These are phyloP conservation scores for Nakazawaea molendinolei DNA, from an alignment of 805 yeast genomes.

Conservation along the genomic window DNA sequence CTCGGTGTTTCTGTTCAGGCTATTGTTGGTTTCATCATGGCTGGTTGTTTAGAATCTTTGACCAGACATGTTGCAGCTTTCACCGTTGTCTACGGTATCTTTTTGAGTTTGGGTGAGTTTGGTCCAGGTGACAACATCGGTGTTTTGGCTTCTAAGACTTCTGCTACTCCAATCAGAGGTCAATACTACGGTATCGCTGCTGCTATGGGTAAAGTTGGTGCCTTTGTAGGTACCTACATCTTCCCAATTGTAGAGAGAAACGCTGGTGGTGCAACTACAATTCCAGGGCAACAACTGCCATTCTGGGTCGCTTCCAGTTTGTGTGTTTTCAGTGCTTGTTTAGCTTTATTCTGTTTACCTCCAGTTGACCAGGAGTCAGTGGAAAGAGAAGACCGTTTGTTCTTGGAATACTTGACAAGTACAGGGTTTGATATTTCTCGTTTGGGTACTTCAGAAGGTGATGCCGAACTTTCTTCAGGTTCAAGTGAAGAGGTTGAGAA, in stretches of 20 bases:
- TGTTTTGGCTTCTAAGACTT: constrained; percentile 76
- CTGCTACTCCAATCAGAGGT: constrained; percentile 85
- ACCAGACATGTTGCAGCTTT: constrained; percentile 65
- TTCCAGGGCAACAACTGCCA: constrained; percentile 63
- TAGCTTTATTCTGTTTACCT: constrained; percentile 71
- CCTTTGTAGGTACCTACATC: constrained; percentile 82
- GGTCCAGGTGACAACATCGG: constrained; percentile 95
- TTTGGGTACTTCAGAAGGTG: constrained; percentile 32
- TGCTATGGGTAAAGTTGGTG: constrained; percentile 88
- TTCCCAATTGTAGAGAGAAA: constrained; percentile 73
- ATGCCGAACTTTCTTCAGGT: constrained; percentile 2
- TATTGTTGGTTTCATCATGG: constrained; percentile 76
- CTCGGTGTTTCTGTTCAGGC: constrained; percentile 71
- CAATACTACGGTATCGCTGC: constrained; percentile 89
- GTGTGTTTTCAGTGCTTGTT: constrained; percentile 62
- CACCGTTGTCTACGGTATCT: constrained; percentile 83
- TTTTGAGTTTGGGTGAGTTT: constrained; percentile 82
- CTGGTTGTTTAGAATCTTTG: constrained; percentile 55
- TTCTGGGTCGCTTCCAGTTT: constrained; percentile 77
- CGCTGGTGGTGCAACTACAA: constrained; percentile 45
- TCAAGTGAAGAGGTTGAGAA: too few species aligned
- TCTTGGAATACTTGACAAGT: constrained; percentile 56
- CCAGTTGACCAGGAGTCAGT: constrained; percentile 79
- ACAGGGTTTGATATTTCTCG: constrained; percentile 66
- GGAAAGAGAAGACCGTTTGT: constrained; percentile 66